Percentiles rank a stretch among this genome's conserved stretches.
These are phyloP conservation scores for Hyphopichia khmerensis DNA, from an alignment of 1,139 yeast species.

Conservation along the genomic window DNA sequence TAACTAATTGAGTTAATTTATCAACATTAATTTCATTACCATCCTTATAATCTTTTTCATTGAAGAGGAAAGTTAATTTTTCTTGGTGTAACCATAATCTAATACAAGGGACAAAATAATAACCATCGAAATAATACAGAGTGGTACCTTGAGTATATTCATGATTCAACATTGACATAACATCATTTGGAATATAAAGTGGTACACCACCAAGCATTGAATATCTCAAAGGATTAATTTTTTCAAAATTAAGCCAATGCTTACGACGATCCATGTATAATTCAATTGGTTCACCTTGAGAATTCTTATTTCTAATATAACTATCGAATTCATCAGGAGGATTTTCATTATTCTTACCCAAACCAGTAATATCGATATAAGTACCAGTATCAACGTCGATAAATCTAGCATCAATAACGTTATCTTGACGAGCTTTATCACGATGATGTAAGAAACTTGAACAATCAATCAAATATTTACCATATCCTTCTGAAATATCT, in stretches of 20 bases:
- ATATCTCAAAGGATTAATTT: constrained; percentile 29
- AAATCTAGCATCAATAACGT: constrained; percentile 39
- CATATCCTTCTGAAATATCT: constrained; percentile 31
- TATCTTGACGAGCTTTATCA: constrained; percentile 26
- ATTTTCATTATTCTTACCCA: constrained; percentile 29
- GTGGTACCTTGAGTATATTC: constrained; percentile 31
- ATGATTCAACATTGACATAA: constrained; percentile 30
- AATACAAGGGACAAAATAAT: constrained; percentile 31
- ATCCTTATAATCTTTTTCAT: constrained; percentile 11
- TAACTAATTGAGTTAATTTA: constrained; percentile 14
- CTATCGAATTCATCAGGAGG: constrained; percentile 29
- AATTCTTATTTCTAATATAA: constrained; percentile 14
- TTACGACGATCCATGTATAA: constrained; percentile 37
- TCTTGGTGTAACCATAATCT: constrained; percentile 32
- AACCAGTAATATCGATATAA: constrained; percentile 38
- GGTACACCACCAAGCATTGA: constrained; percentile 39
- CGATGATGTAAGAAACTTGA: constrained; percentile 32
- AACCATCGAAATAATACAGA: constrained; percentile 21
- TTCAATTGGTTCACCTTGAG: constrained; percentile 16
- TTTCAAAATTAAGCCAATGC: constrained; percentile 33
- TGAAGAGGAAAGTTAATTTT: constrained; percentile 13
- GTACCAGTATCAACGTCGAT: constrained; percentile 39
- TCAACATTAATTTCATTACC: constrained; percentile 11
- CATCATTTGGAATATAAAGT: constrained; percentile 34
- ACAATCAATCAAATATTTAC: constrained; percentile 34